Percentiles rank a stretch among this genome's conserved stretches.
Conservation (phyloP, 495 filamentous ascomycete genomes). For the Penicillium flavigenum region DNA sequence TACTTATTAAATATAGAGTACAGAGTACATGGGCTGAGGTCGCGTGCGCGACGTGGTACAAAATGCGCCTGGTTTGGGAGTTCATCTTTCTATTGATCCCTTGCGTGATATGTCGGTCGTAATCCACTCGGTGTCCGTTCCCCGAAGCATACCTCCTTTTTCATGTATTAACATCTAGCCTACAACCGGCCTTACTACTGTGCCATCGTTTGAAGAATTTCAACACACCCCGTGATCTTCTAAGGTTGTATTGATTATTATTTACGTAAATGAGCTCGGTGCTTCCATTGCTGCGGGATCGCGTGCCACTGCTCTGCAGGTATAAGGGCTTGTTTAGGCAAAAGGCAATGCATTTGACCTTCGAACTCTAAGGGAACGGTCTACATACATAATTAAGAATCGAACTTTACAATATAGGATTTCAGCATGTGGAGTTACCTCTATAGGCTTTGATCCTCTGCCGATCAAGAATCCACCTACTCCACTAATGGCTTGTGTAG, state of each 20-base stretch:
- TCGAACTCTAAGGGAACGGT: not conserved
- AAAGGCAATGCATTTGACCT: not conserved
- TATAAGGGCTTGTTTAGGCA: not conserved
- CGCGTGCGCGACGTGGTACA: slow-evolving; percentile 11
- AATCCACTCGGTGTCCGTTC: not conserved
- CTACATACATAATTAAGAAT: not conserved
- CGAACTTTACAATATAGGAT: not conserved
- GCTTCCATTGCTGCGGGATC: not conserved
- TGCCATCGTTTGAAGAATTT: not conserved
- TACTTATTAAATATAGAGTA: not conserved
- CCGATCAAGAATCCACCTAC: not conserved
- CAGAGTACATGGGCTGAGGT: not conserved
- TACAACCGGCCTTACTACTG: not conserved
- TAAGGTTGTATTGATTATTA: not conserved
- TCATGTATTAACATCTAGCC: not conserved
- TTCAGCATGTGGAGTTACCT: not conserved
- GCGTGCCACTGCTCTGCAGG: not conserved
- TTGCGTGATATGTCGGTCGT: slow-evolving; percentile 10
- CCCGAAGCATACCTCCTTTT: not conserved
- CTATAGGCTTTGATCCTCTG: not conserved
- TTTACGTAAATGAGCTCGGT: not conserved
- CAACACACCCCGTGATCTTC: not conserved
- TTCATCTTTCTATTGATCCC: slow-evolving; percentile 6
- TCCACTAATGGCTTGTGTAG: not conserved
- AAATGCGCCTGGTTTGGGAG: not conserved